Base-by-base conservation (phyloP, 2,329 filamentous ascomycete species). In the Clonostachys chloroleuca region DNA sequence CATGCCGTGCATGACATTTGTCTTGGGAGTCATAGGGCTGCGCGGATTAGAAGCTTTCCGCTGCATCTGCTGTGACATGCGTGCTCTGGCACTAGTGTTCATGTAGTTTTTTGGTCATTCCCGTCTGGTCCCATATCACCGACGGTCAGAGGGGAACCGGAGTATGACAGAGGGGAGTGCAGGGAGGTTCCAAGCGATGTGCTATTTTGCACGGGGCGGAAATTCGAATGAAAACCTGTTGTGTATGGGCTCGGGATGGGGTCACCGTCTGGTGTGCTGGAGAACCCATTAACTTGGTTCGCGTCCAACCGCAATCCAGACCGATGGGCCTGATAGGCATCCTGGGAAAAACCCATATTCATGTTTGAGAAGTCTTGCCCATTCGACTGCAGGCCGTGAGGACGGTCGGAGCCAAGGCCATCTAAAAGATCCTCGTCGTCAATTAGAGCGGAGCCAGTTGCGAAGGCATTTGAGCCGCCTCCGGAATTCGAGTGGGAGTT, bases 221-320 rank as follows among this genome's bases (percentile, higher is more conserved):
- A 95, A 54, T 91, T 87, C 59, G 87, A 87, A 67, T 84, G 86
- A 72, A 92, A 94, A 60, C 80, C 84, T 56, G 87, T 81, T 40
- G 88, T 80, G 59, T 91, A 96, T 0, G 92, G 92, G 58, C 91
- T 96, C 60, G 95, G 89, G 51, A 96, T 92, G 6, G 92, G 91
- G 46, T 90, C 87, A 45, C 90, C 90, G 51, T 97, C 92, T 5
- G 92, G 92, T 3, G 92, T 96, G 63, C 89, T 89, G 17, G 92
- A 96, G 67, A 87, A 97, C 51, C 89, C 83, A 59, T 87, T 86
- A 60, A 90, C 83, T 49, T 87, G 84, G 43, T 78, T 72, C 51
- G 84, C 81, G 53, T 88, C 84, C 57, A 86, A 79, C 50, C 83
- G 78, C 36, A 86, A 65, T 34, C 73, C 68, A 49, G 72, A 61